Evolutionary conservation across 2,329 filamentous ascomycete genomes (phyloP), one percentile per base, ranked within the genome.

Genomic region (Colletotrichum endophyticum): DNA sequence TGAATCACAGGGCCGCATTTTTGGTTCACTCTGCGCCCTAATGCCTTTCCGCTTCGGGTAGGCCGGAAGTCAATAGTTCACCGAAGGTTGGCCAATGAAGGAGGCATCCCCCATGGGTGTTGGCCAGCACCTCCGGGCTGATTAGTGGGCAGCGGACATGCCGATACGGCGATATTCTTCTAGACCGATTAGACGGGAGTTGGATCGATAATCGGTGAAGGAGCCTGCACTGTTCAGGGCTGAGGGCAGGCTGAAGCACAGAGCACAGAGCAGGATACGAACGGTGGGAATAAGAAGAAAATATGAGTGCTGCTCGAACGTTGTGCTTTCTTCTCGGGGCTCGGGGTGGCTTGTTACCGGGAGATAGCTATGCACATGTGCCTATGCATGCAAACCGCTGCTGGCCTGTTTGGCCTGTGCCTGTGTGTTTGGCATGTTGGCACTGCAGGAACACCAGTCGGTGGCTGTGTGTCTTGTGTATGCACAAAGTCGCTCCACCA

Each of bases 91-190:
- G 25, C 63, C 36, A 66, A 66, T 66, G 15, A 28, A 66, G 30
- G 25, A 64, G 34, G 5, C 22, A 56, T 59, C 16, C 22, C 22
- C 57, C 44, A 49, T 49, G 44, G 16, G 22, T 59, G 25, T 49
- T 73, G 25, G 57, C 57, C 72, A 44, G 56, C 19, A 56, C 39
- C n/a, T n/a, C 68, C 22, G 57, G 57, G 28, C 36, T 34, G 25
- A 11, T 36, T 11, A 61, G 70, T 75, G 72, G 67, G 34, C 57
- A 49, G 66, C 59, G 72, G 72, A 44, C 57, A 70, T 66, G 68
- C 68, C 68, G 72, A 53, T 66, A 72, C 49, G 61, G 49, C 68
- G 61, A 75, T 75, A 75, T 75, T 36, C 49, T 44, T 71, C 61
- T 71, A 70, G 66, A 27, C 66, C 53, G 53, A 68, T 36, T 11